phyloP scores from a whole-genome alignment of 176 grass and related monocot genomes.

The Oryza meridionalis region DNA sequence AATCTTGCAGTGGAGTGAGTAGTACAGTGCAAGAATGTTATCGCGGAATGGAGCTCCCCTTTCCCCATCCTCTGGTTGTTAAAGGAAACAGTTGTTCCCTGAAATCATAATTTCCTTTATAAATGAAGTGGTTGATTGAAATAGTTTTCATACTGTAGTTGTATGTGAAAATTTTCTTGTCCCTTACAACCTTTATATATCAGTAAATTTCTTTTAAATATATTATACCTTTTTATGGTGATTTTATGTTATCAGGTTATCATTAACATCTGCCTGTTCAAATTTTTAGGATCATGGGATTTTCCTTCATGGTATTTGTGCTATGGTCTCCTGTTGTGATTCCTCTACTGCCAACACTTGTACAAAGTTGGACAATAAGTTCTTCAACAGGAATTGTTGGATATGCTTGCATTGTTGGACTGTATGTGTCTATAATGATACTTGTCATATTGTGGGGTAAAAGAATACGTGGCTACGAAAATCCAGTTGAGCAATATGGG shows the following conservation, averaged over 20 bases:
- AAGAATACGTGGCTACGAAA: conserved; percentile 80
- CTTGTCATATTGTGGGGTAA: conserved; percentile 94
- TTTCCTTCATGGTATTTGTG: conserved; percentile 83
- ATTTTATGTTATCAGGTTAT: not conserved
- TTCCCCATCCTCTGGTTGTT: too few relatives aligned
- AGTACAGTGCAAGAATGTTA: too few relatives aligned
- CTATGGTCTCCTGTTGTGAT: conserved; percentile 95
- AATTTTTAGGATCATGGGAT: conserved; percentile 69
- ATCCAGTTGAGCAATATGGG: conserved; percentile 90
- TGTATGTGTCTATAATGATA: conserved; percentile 75
- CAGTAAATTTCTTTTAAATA: conserved; percentile 7
- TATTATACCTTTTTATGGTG: conserved; percentile 9
- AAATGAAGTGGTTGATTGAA: not conserved
- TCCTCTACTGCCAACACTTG: conserved; percentile 79
- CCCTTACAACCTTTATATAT: not conserved
- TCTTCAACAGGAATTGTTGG: conserved; percentile 69
- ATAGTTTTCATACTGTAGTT: conserved; percentile 21
- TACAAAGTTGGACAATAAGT: conserved; percentile 83
- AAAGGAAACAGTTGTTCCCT: too few relatives aligned
- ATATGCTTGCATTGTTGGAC: conserved; percentile 73
- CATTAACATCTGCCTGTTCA: conserved; percentile 23
- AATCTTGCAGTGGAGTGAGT: too few relatives aligned
- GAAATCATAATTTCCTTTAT: not conserved
- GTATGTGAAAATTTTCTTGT: not conserved
- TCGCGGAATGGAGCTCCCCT: too few relatives aligned